Conservation (phyloP, 2,329 filamentous ascomycete species). For the Aureobasidium sp. region DNA sequence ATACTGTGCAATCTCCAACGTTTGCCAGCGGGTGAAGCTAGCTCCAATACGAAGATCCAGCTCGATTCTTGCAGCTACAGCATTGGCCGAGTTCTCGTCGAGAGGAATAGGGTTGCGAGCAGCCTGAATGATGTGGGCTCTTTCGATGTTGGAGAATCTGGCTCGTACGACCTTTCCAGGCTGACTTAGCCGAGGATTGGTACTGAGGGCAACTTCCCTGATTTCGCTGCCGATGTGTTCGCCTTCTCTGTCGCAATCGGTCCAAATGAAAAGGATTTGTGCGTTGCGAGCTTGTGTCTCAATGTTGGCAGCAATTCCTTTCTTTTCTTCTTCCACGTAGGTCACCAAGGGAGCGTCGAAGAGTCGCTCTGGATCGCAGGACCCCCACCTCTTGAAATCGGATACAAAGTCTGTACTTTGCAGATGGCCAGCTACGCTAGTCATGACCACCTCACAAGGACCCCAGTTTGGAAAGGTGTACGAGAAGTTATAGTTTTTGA, state of each 20-base stretch:
- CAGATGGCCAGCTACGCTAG: constrained; percentile 83
- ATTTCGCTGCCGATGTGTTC: constrained; percentile 95
- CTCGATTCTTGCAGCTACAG: constrained; percentile 83
- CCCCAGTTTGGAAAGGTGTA: constrained; percentile 85
- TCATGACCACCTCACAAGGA: constrained; percentile 81
- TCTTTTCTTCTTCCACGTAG: constrained; percentile 65
- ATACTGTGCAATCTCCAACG: constrained; percentile 37
- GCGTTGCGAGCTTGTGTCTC: constrained; percentile 65
- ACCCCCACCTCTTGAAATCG: constrained; percentile 70
- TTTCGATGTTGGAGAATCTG: constrained; percentile 91
- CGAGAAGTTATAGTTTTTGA: constrained; percentile 90
- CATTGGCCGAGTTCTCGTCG: constrained; percentile 79
- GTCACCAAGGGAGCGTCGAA: constrained; percentile 74
- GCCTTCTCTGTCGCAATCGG: constrained; percentile 94
- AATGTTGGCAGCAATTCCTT: constrained; percentile 77
- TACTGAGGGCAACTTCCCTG: constrained; percentile 66
- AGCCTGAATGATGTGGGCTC: constrained; percentile 82
- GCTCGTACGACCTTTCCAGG: constrained; percentile 67
- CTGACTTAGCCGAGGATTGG: constrained; percentile 57
- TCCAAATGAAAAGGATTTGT: constrained; percentile 89
- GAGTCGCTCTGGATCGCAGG: constrained; percentile 68
- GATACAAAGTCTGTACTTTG: constrained; percentile 69
- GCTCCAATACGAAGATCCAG: constrained; percentile 87
- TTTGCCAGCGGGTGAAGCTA: constrained; percentile 85
- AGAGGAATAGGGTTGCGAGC: constrained; percentile 69